Percentiles rank a stretch among this genome's conserved stretches.
Evolutionary conservation across 768 basidiomycete species (phyloP).

Genomic region (Stropharia rugosoannulata): DNA sequence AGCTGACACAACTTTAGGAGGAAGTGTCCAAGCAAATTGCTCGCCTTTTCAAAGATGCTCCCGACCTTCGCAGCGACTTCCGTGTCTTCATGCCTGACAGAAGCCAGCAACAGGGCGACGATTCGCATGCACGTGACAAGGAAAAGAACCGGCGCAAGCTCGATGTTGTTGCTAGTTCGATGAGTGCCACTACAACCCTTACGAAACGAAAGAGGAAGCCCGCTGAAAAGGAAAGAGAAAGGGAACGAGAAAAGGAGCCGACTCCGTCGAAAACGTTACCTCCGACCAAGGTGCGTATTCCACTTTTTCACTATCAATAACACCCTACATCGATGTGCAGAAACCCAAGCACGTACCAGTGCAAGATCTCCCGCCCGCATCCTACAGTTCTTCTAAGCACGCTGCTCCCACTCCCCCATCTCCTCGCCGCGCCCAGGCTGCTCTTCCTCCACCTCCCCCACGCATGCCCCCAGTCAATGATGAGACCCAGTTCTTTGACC

Average conservation of each 20-base stretch:
- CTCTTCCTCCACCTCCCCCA: slow-evolving; percentile 24
- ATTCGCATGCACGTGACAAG: slow-evolving; percentile 35
- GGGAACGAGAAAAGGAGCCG: slow-evolving; percentile 36
- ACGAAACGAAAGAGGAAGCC: slow-evolving; percentile 73
- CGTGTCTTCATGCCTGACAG: slow-evolving; percentile 72
- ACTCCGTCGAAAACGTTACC: slow-evolving; percentile 27
- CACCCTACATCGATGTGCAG: slow-evolving; percentile 18
- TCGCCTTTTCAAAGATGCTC: slow-evolving; percentile 70
- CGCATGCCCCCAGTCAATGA: slow-evolving; percentile 31
- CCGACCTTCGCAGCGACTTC: slow-evolving; percentile 73
- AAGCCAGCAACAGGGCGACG: slow-evolving; percentile 49
- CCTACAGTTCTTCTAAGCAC: slow-evolving; percentile 32
- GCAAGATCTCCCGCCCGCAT: slow-evolving; percentile 37
- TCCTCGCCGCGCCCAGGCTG: slow-evolving; percentile 29
- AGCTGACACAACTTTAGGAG: slow-evolving; percentile 34
- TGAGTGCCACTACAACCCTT: slow-evolving; percentile 33
- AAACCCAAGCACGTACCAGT: slow-evolving; percentile 37
- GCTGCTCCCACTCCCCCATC: slow-evolving; percentile 30
- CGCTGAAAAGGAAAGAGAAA: slow-evolving; percentile 47
- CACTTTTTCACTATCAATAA: slow-evolving; percentile 18
- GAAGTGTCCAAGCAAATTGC: slow-evolving; percentile 72
- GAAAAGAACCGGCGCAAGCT: slow-evolving; percentile 49
- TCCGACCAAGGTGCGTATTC: slow-evolving; percentile 36
- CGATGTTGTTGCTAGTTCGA: slow-evolving; percentile 33
- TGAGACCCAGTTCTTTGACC: slow-evolving; percentile 87